phyloP scores from a whole-genome alignment of 2,329 filamentous ascomycete species.

The Ophiostoma piceae region DNA sequence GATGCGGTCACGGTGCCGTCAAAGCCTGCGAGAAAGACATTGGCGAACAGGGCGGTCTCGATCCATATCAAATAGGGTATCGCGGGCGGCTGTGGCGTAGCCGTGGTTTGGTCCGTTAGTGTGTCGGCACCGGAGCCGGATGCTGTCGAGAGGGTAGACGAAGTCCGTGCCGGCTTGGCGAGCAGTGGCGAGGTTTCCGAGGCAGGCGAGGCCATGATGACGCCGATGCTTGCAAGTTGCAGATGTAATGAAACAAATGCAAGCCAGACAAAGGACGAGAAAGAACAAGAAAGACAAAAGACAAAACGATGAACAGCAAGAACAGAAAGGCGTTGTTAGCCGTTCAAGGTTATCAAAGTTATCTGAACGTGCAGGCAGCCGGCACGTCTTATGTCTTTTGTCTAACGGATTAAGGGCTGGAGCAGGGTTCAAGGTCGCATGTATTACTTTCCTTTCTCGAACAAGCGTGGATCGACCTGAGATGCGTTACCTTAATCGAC shows the following conservation, averaged over 20 bases:
- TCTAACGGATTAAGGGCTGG: background rate
- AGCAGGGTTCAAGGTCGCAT: background rate
- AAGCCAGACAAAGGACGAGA: background rate
- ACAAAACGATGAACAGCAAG: background rate
- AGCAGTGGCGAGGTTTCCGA: conserved; percentile 1
- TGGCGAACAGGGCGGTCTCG: conserved; percentile 57
- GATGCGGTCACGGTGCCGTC: conserved; percentile 70
- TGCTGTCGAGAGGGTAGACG: conserved; percentile 3
- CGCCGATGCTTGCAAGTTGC: background rate
- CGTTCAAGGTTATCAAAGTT: background rate
- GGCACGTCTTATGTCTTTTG: background rate
- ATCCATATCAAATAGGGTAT: conserved; percentile 50
- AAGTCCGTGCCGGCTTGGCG: background rate
- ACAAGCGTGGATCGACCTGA: conserved; percentile 1
- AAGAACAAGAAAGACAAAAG: too few relatives aligned
- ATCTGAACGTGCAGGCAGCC: background rate
- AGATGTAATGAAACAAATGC: background rate
- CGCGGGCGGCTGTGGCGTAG: background rate
- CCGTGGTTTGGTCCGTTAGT: background rate
- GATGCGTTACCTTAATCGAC: background rate
- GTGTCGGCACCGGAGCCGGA: conserved; percentile 15
- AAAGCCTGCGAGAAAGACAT: conserved; percentile 62
- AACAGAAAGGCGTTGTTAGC: background rate
- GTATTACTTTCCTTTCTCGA: conserved; percentile 9
- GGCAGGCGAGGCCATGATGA: background rate